These are phyloP conservation scores for Cladosporium oxysporum DNA, from an alignment of 2,329 filamentous ascomycete species.

Conservation along the genomic window DNA sequence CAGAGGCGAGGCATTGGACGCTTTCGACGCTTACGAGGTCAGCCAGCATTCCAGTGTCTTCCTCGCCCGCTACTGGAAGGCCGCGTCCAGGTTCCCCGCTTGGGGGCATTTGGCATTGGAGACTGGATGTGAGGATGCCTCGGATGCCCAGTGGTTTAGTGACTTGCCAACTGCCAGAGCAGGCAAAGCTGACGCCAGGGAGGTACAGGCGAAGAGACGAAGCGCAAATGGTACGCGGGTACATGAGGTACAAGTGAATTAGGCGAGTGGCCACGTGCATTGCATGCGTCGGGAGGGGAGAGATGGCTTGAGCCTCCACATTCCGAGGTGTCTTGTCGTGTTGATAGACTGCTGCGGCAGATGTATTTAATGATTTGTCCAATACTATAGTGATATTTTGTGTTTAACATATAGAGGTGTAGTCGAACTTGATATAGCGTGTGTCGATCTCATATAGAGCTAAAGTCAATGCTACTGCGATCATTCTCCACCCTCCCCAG, in stretches of 20 bases:
- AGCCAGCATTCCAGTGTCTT: neutral
- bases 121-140: neutral
- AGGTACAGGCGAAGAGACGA: neutral
- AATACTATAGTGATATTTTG: too few relatives aligned
- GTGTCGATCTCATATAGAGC: neutral
- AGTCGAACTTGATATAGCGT: neutral
- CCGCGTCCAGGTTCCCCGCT: conserved; percentile 7
- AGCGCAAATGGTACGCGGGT: conserved; percentile 1
- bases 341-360: neutral
- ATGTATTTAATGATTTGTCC: neutral
- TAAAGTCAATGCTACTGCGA: conserved; percentile 17
- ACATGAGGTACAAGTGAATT: conserved; percentile 3
- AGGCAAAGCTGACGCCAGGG: neutral
- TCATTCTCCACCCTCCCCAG: conserved; percentile 8
- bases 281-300: conserved; percentile 1
- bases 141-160: conserved; percentile 8
- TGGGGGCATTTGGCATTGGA: neutral
- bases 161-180: conserved; percentile 1
- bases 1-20: neutral
- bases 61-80: neutral
- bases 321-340: neutral
- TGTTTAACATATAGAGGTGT: neutral
- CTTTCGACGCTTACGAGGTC: neutral
- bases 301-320: conserved; percentile 8
- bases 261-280: conserved; percentile 16